phyloP scores from a whole-genome alignment of 352 stramenopile genomes.

The Globisporangium paddicum region DNA sequence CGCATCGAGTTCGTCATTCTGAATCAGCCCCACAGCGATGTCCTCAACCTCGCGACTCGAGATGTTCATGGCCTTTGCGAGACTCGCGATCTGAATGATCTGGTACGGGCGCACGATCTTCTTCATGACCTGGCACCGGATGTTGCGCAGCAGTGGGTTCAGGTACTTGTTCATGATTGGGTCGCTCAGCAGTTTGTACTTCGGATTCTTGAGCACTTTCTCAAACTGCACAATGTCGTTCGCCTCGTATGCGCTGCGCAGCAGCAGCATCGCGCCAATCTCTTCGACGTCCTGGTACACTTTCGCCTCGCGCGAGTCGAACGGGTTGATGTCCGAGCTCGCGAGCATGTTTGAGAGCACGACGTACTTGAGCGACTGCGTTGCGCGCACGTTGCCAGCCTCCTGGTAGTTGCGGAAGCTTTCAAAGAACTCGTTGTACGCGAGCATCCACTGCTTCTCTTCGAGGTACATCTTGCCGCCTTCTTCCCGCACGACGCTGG shows the following conservation, averaged over 20 bases:
- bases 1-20: conserved; percentile 86
- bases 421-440: conserved; percentile 94
- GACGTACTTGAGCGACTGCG: conserved; percentile 91
- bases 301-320: conserved; percentile 92
- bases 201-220: conserved; percentile 87
- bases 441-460: conserved; percentile 83
- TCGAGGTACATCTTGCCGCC: conserved; percentile 93
- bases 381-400: conserved; percentile 82
- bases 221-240: conserved; percentile 95
- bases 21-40: conserved; percentile 89
- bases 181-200: conserved; percentile 90
- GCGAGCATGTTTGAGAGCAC: conserved; percentile 92
- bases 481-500: conserved; percentile 85
- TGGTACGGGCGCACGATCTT: conserved; percentile 90
- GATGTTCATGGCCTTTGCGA: conserved; percentile 91
- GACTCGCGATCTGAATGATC: conserved; percentile 81
- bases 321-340: conserved; percentile 92
- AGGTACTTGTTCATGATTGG: conserved; percentile 91
- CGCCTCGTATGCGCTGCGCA: conserved; percentile 64
- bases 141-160: conserved; percentile 90
- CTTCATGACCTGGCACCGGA: conserved; percentile 91
- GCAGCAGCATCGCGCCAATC: conserved; percentile 70
- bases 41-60: conserved; percentile 81
- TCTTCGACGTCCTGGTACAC: conserved; percentile 83
- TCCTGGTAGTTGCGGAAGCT: conserved; percentile 93